phyloP scores from a whole-genome alignment of 2,329 filamentous ascomycete species.

The Aspergillus niger region DNA sequence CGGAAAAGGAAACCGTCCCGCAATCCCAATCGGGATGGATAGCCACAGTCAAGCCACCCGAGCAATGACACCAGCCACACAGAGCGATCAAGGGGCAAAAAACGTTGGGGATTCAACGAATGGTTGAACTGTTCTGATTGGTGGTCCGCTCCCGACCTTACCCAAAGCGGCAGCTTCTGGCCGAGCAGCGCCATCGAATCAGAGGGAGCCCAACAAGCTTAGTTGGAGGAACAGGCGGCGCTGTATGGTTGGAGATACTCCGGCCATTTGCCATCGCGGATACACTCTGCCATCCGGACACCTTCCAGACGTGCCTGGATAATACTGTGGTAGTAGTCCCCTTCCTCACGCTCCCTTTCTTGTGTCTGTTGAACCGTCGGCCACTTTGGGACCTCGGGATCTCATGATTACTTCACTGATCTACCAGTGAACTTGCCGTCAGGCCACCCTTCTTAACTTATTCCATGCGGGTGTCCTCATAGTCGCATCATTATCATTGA shows the following conservation, averaged over 20 bases:
- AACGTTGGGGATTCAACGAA: constrained; percentile 40
- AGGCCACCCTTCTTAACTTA: constrained; percentile 15
- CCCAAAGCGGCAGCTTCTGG: constrained; percentile 14
- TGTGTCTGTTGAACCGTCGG: constrained; percentile 5
- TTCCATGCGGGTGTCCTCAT: neutral
- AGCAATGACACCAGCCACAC: neutral
- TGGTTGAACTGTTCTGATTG: constrained; percentile 13
- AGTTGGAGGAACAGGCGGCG: neutral
- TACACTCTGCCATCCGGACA: neutral
- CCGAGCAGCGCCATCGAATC: constrained; percentile 17
- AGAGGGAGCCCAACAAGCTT: constrained; percentile 23
- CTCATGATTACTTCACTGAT: constrained; percentile 26
- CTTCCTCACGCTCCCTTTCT: neutral
- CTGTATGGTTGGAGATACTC: constrained; percentile 15
- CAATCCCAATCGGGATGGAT: neutral
- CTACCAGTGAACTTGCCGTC: constrained; percentile 10
- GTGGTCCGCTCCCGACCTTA: neutral
- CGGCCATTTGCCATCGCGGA: neutral
- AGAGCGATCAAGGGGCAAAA: constrained; percentile 22
- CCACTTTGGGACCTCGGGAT: constrained; percentile 28
- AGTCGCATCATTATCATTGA: constrained; percentile 11
- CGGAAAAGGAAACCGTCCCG: constrained; percentile 2
- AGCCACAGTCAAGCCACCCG: constrained; percentile 9
- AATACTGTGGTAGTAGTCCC: neutral
- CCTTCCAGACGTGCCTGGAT: neutral